These are phyloP conservation scores for Fagus crenata DNA, from an alignment of 306 rosid genomes.

Conservation along the genomic window DNA sequence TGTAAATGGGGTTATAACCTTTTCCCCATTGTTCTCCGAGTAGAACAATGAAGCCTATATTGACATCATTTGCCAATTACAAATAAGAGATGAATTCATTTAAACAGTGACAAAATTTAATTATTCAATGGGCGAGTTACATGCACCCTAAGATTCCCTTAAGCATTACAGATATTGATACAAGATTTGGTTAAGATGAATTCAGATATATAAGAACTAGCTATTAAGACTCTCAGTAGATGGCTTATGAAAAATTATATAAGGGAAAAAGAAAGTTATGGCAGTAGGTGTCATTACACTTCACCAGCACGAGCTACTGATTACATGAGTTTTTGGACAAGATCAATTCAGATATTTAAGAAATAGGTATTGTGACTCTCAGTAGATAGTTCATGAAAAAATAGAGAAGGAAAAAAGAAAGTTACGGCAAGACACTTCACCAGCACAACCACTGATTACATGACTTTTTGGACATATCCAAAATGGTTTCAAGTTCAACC, in stretches of 20 bases:
- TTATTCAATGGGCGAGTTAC: neutral
- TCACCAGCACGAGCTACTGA: neutral
- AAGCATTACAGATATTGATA: neutral
- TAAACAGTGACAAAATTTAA: neutral
- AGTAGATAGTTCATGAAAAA: neutral
- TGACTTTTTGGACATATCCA: neutral
- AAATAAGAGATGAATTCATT: neutral
- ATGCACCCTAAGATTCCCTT: neutral
- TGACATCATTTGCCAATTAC: neutral
- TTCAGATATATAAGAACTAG: neutral
- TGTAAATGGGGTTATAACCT: neutral
- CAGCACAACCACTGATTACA: neutral
- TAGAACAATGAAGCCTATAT: neutral
- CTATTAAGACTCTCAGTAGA: neutral
- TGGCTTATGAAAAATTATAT: neutral
- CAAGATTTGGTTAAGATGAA: neutral
- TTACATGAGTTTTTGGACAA: neutral
- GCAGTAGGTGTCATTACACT: neutral
- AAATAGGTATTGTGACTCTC: neutral
- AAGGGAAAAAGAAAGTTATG: neutral
- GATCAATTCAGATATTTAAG: neutral
- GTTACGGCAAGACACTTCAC: neutral
- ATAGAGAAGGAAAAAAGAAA: neutral
- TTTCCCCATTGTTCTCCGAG: too few relatives aligned
- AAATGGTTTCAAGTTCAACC: neutral